A percentile compares a stretch with the other conserved stretches of the same genome.
phyloP scores from a whole-genome alignment of 2,329 filamentous ascomycete genomes.

The Aspergillus phoenicis region DNA sequence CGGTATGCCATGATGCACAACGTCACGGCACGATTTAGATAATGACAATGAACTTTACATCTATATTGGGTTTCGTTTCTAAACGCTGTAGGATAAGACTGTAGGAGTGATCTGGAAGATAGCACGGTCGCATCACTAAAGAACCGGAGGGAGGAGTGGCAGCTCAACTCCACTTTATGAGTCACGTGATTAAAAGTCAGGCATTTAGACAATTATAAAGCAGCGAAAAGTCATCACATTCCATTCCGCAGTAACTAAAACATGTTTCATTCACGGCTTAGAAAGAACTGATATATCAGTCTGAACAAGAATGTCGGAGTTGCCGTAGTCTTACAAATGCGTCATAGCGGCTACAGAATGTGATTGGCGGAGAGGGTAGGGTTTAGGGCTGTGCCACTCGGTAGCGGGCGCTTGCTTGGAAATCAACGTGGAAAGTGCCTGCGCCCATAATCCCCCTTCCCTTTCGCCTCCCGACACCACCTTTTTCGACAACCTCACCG shows the following conservation, averaged over 20 bases:
- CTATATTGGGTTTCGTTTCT: neutral
- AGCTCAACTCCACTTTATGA: neutral
- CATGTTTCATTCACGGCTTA: neutral
- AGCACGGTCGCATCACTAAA: neutral
- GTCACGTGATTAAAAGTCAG: neutral
- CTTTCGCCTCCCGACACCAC: slow-evolving; percentile 39
- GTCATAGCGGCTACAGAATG: slow-evolving; percentile 11
- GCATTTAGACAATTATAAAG: neutral
- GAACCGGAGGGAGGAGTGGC: neutral
- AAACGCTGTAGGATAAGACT: neutral
- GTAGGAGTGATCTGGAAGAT: neutral
- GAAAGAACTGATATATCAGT: neutral
- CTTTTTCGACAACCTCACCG: slow-evolving; percentile 40
- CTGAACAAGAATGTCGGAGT: slow-evolving; percentile 12
- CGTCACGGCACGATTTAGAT: slow-evolving; percentile 25
- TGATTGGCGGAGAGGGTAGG: slow-evolving; percentile 40
- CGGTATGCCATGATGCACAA: slow-evolving; percentile 15
- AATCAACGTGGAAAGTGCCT: slow-evolving; percentile 42
- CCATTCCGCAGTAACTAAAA: too few species aligned
- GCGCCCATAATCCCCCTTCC: slow-evolving; percentile 31
- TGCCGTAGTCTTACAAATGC: slow-evolving; percentile 27
- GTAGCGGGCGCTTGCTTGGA: slow-evolving; percentile 46
- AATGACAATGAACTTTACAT: slow-evolving; percentile 27
- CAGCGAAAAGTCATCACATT: neutral
- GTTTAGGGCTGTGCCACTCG: slow-evolving; percentile 48